These are phyloP conservation scores for Penicillium psychrofluorescens DNA, from an alignment of 495 filamentous ascomycete species.

Conservation along the genomic window DNA sequence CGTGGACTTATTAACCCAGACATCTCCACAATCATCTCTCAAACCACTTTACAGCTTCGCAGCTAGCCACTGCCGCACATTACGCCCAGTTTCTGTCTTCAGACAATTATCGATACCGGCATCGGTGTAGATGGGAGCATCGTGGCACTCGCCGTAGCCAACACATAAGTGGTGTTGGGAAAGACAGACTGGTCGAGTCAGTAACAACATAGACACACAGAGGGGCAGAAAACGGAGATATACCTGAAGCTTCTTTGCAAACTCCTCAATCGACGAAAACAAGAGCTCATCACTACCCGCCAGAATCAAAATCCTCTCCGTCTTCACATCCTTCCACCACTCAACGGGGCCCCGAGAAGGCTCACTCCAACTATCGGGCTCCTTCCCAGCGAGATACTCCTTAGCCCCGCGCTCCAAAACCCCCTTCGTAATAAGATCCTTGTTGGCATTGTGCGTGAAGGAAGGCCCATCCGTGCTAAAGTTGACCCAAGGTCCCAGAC, in stretches of 20 bases:
- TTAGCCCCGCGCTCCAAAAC: conserved; percentile 31
- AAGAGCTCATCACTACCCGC: conserved; percentile 52
- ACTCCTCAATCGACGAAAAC: conserved; percentile 45
- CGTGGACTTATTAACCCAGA: too few species aligned
- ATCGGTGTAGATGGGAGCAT: conserved; percentile 15
- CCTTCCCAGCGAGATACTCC: conserved; percentile 35
- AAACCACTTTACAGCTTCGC: too few species aligned
- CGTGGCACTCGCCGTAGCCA: conserved; percentile 28
- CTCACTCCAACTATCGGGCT: conserved; percentile 50
- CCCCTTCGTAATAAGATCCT: conserved; percentile 36
- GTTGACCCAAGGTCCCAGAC: conserved; percentile 49
- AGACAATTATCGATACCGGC: too few species aligned
- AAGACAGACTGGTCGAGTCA: conserved; percentile 20
- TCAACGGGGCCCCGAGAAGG: conserved; percentile 37
- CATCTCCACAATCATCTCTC: too few species aligned
- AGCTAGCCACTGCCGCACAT: too few species aligned
- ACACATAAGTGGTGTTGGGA: conserved; percentile 24
- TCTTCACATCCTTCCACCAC: conserved; percentile 48
- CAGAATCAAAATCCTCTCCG: conserved; percentile 42
- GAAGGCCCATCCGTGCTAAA: conserved; percentile 36
- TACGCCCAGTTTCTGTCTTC: too few species aligned
- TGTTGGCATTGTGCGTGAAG: conserved; percentile 36
- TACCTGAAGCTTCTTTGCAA: conserved; percentile 41
- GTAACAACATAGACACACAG: not conserved
- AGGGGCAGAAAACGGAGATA: too few species aligned